Percentiles rank a stretch among this genome's conserved stretches.
These are phyloP conservation scores for Coleophoma crateriformis DNA, from an alignment of 2,329 filamentous ascomycete genomes.

Conservation along the genomic window DNA sequence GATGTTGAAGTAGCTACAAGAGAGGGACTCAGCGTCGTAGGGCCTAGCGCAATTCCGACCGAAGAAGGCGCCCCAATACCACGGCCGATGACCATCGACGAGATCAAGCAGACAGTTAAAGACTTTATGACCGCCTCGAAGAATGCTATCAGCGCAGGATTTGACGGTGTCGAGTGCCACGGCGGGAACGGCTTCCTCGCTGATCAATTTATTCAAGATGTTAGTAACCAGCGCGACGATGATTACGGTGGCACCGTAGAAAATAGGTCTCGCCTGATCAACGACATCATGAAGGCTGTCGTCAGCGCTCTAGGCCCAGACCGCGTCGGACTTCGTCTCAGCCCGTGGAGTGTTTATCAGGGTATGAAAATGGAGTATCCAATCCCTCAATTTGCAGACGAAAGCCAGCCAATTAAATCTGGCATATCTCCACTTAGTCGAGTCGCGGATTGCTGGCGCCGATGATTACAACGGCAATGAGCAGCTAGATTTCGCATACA, in stretches of 20 bases:
- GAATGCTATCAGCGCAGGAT: conserved; percentile 20
- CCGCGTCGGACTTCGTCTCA: conserved; percentile 48
- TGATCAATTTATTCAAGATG: conserved; percentile 20
- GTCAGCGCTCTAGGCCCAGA: conserved; percentile 35
- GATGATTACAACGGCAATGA: conserved; percentile 46
- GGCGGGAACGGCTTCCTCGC: conserved; percentile 20
- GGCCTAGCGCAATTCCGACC: conserved; percentile 6
- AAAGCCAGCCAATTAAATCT: conserved; percentile 31
- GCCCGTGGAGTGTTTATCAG: conserved; percentile 54
- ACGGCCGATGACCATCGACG: conserved; percentile 9
- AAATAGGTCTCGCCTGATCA: conserved; percentile 34
- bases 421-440: conserved; percentile 50
- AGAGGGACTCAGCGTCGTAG: conserved; percentile 11
- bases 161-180: conserved; percentile 22
- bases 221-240: conserved; percentile 16
- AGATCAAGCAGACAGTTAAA: conserved; percentile 14
- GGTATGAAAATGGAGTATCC: conserved; percentile 35
- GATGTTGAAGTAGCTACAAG: conserved; percentile 13
- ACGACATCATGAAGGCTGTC: conserved; percentile 44
- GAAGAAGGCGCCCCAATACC: conserved; percentile 5
- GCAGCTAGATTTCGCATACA: conserved; percentile 7
- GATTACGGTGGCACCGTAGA: conserved; percentile 20
- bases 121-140: conserved; percentile 11
- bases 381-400: conserved; percentile 36
- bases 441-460: conserved; percentile 40